Evolutionary conservation across 495 filamentous ascomycete genomes (phyloP), one percentile per base, ranked within the genome.

Genomic region (Trypethelium eluteriae): DNA sequence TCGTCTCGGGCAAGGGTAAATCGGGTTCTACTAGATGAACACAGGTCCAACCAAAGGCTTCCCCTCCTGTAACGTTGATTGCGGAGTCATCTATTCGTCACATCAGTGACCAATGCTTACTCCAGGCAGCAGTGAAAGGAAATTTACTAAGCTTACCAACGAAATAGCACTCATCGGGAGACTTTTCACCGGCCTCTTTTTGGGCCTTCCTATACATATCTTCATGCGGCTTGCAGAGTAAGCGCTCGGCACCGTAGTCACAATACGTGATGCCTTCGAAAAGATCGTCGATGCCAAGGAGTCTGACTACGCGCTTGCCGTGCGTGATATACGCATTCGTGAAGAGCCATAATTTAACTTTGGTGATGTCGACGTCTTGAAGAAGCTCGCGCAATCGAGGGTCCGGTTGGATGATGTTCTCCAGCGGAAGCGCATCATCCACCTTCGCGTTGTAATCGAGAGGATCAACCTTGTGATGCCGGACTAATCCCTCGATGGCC

Each of bases 271-370:
- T 81, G 0, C 93, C 93, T 70, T 96, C 93, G 74, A 98, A 98
- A 36, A 91, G 76, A 76, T 95, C 91, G 12, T 95, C 91, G 25
- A 98, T 76, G 38, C 83, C 87, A 2, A 99, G 80, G 38, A 99
- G 75, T 69, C 81, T 85, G 16, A 98, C 83, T 7, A 99, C 94
- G 25, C 92, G 78, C 68, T 83, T 85, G 5, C 84, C 95, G 72
- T 99, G 95, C 53, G 81, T 98, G 69, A 96, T 77, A 72, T 97
- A 96, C 47, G 95, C 95, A 73, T 99, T 99, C 0, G 95, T 99
- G 67, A 99, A 86, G 2, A 99, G 83, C 95, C 95, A 98, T 25
- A 90, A 78, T 73, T 87, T 89, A 69, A 96, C 89, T 72, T 94
- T 96, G 62, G 65, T 80, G 62, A 71, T 84, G 76, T 96, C 90